Evolutionary conservation across 164 flowering plant species (phyloP), one percentile per base, ranked within the genome.

Genomic region (Umbilicus rupestris): DNA sequence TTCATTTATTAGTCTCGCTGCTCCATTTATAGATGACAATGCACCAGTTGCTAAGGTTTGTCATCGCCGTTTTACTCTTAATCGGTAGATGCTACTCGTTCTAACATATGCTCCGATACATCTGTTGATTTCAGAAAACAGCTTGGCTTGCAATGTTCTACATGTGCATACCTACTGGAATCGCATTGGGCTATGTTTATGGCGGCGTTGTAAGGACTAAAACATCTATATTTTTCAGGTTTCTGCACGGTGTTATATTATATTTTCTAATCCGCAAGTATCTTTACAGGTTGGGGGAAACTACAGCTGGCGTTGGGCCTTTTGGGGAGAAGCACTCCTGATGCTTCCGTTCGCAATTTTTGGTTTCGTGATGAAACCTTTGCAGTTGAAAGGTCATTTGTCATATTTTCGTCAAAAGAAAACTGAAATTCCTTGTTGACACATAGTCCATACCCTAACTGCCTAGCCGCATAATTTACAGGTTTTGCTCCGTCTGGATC

Each of bases 21-120:
- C 98, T 66, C 98, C 98, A 41, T 94, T 87, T 73, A 94, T 94
- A 64, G 98, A 94, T 73, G 98, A 94, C 72, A 84, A 88, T 81
- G 98, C 98, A 37, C 98, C 98, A 39, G 79, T 66, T 58, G 67
- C 88, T 65, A 84, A 89, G 97, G 98, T 88, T 71, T 71, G 3
- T 45, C 57, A 11, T 55, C 60, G 29, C 3, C 31, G 12, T 55
- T 26, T 12, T 20, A 26, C 16, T 11, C 29, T n/a, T n/a, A 55
- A 55, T 55, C 33, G 6, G 12, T 4, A 12, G 60, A 14, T 4
- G 31, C 19, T 3, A 29, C 58, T 52, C 10, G 8, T 52, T 52
- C 8, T 22, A 7, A 50, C 57, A 2, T 22, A 20, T 50, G n/a
- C 20, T 22, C 28, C 3, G 20, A 20, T 3, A 20, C 9, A 22